Evolutionary conservation across 257 asterid species (phyloP), one percentile per base, ranked within the genome.

Genomic region (Ilex asprella): DNA sequence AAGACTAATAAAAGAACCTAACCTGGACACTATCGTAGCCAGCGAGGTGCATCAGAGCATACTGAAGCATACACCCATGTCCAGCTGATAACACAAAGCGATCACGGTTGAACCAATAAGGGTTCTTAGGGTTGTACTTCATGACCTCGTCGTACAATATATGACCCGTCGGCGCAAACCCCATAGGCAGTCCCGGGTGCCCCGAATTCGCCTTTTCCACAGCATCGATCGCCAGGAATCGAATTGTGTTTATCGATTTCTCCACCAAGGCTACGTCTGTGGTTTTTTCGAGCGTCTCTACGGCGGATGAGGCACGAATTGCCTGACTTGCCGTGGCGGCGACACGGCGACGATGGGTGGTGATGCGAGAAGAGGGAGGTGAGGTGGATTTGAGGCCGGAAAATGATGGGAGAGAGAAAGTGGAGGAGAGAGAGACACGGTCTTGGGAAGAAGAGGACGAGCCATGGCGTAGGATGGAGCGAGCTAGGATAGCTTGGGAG

Each of bases 401-500:
- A 44, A 44, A 44, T 7, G 50, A 21, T 21, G 27, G 41, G 41
- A 7, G 1, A 35, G 41, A 35, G 41, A 35, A 7, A 3, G 41
- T 35, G 2, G 41, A 2, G 41, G 41, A 35, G 41, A 35, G 41
- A 35, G 41, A 35, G 8, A 35, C 7, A 7, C 41, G 41, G 41
- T 35, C 7, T 5, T 35, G 41, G 41, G 41, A 35, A 7, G 8
- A 35, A 35, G 41, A 35, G 41, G 8, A 35, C 7, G 8, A 3
- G 41, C 41, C 41, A 35, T 35, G 41, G 41, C 41, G 82, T 67
- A 80, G 79, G 68, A 70, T 65, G 72, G 88, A 21, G 30, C 56
- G 76, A 69, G 15, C 13, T 14, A 2, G 16, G 49, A 8, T 12
- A 35, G 61, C 68, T 50, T 31, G 59, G 60, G 31, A 35, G 52